Conservation (phyloP, 2,329 filamentous ascomycete genomes). For the Thermomyces lanuginosus region DNA sequence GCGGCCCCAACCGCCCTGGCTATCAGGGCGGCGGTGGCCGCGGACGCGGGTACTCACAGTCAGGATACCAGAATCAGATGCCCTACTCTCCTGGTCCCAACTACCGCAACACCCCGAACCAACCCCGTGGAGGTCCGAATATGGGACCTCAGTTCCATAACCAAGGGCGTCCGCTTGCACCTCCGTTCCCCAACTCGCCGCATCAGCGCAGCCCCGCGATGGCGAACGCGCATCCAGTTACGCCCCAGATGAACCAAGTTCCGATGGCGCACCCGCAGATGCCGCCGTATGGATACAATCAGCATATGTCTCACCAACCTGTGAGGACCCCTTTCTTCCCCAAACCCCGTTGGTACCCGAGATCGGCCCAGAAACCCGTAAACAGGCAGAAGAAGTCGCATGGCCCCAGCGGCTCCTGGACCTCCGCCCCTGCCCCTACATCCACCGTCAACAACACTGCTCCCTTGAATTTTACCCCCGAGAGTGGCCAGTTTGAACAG, state of each 20-base stretch:
- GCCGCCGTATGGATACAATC: conserved; percentile 42
- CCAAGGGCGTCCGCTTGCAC: conserved; percentile 26
- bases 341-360: conserved; percentile 16
- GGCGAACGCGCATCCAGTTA: conserved; percentile 48
- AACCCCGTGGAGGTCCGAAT: conserved; percentile 33
- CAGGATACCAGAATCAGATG: conserved; percentile 36
- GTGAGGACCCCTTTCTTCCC: conserved; percentile 32
- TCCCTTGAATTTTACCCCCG: conserved; percentile 48
- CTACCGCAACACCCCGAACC: conserved; percentile 36
- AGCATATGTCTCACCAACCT: conserved; percentile 43
- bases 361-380: conserved; percentile 3
- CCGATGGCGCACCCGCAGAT: conserved; percentile 49
- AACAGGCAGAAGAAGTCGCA: conserved; percentile 19
- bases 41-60: conserved; percentile 40
- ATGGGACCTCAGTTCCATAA: conserved; percentile 38
- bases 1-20: conserved; percentile 38
- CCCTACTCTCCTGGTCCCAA: conserved; percentile 38
- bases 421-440: conserved; percentile 11
- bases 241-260: conserved; percentile 55
- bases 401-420: conserved; percentile 10
- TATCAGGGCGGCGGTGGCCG: conserved; percentile 38
- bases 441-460: conserved; percentile 12
- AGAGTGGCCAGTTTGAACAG: conserved; percentile 54
- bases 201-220: conserved; percentile 52
- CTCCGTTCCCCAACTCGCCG: conserved; percentile 47